These are phyloP conservation scores for Hypseocharis bilobata DNA, from an alignment of 441 rosid genomes.

Conservation along the genomic window DNA sequence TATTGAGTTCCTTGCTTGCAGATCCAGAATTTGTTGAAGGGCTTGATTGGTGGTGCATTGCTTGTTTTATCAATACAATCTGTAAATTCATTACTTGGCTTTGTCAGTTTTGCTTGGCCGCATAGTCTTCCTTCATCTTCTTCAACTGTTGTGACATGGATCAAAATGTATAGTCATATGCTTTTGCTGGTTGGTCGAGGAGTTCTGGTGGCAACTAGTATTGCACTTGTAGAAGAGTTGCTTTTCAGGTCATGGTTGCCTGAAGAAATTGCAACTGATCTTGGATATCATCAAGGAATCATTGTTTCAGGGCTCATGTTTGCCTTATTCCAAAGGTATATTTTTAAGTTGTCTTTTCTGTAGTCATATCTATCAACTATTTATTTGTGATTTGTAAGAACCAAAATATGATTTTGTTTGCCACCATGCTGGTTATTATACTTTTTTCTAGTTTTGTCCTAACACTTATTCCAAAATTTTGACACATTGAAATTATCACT, in stretches of 20 bases:
- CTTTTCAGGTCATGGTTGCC: slow-evolving; percentile 86
- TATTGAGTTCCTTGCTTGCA: slow-evolving; percentile 33
- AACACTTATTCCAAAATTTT: no score
- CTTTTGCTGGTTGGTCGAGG: slow-evolving; percentile 45
- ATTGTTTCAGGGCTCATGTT: slow-evolving; percentile 69
- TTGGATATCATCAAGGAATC: slow-evolving; percentile 68
- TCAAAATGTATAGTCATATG: slow-evolving; percentile 38
- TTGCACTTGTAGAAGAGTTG: slow-evolving; percentile 77
- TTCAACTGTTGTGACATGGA: slow-evolving; percentile 32
- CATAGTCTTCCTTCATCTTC: slow-evolving; percentile 40
- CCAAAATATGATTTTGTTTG: neutral
- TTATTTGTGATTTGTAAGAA: no score
- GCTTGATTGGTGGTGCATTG: slow-evolving; percentile 59
- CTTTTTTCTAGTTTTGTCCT: no score
- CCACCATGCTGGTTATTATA: neutral
- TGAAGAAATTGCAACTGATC: slow-evolving; percentile 66
- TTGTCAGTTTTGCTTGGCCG: slow-evolving; percentile 52
- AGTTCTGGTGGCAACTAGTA: slow-evolving; percentile 47
- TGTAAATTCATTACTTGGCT: slow-evolving; percentile 54
- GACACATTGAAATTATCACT: no score
- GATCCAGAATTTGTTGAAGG: slow-evolving; percentile 49
- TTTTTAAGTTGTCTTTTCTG: slow-evolving; percentile 1
- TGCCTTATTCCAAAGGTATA: slow-evolving; percentile 71
- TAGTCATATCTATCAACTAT: neutral
- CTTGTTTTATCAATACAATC: slow-evolving; percentile 57